phyloP scores from a whole-genome alignment of 2,329 filamentous ascomycete species.

The Tolypocladium paradoxum region DNA sequence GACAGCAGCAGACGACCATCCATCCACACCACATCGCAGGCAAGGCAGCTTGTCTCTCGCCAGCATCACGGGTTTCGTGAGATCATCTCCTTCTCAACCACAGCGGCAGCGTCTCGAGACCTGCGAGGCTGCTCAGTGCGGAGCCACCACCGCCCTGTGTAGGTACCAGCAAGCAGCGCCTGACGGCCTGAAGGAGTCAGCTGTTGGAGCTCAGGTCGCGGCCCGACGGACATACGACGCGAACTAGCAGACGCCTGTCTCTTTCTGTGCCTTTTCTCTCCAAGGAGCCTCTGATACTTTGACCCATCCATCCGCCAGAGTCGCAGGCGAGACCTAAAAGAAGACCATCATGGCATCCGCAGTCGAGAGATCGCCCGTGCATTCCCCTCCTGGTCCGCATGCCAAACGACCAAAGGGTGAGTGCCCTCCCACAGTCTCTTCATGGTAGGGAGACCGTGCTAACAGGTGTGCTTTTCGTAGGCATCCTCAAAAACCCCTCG shows the following conservation, averaged over 20 bases:
- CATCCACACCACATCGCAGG: neutral
- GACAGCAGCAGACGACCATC: neutral
- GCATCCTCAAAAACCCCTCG: constrained; percentile 82
- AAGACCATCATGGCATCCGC: constrained; percentile 25
- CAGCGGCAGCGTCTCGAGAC: neutral
- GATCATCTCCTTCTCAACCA: neutral
- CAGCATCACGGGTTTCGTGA: neutral
- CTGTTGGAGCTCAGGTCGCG: neutral
- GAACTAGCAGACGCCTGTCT: neutral
- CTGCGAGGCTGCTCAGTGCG: neutral
- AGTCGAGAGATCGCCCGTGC: constrained; percentile 25
- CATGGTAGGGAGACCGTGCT: neutral
- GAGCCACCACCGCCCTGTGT: neutral
- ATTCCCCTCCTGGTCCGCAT: constrained; percentile 30
- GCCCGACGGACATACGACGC: neutral
- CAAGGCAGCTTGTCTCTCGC: neutral
- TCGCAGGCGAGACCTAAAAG: neutral
- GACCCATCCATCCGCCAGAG: neutral
- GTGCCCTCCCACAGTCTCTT: constrained; percentile 1
- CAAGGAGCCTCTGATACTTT: no score
- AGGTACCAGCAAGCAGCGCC: neutral
- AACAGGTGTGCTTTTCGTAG: constrained; percentile 30
- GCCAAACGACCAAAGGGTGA: constrained; percentile 35
- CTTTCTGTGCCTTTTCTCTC: neutral
- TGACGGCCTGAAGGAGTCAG: neutral